phyloP scores from a whole-genome alignment of 306 rosid genomes.

The Acmispon strigosus region DNA sequence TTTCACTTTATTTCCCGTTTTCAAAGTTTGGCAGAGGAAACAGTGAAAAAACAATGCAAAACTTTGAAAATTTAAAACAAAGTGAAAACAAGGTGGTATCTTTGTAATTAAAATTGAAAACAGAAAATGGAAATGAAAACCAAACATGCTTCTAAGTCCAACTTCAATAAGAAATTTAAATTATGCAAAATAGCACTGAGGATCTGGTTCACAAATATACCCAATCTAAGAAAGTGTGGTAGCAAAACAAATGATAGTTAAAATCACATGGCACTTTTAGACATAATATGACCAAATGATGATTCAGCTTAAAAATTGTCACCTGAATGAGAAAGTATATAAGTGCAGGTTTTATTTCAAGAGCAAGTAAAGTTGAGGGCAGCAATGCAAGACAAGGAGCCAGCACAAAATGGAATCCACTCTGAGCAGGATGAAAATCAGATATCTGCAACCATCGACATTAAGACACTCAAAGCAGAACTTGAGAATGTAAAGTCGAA shows the following conservation, averaged over 20 bases:
- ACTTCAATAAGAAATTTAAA: not conserved
- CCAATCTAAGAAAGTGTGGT: not conserved
- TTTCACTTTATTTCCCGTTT: no score
- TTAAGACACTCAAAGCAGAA: constrained; percentile 55
- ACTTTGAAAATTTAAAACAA: no score
- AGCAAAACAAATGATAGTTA: not conserved
- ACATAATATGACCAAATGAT: not conserved
- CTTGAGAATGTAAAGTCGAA: constrained; percentile 57
- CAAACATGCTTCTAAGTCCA: not conserved
- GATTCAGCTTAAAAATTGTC: constrained; percentile 2
- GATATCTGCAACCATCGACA: constrained; percentile 32
- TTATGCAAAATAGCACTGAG: not conserved
- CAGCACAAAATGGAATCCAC: constrained; percentile 33
- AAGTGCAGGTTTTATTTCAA: constrained; percentile 57
- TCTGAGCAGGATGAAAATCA: constrained; percentile 54
- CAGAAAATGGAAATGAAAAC: not conserved
- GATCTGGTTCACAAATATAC: not conserved
- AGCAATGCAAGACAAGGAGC: constrained; percentile 71
- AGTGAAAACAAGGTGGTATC: no score
- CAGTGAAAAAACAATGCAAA: no score
- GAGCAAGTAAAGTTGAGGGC: constrained; percentile 90
- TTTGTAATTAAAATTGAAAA: no score
- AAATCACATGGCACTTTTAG: not conserved
- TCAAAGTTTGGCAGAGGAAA: no score
- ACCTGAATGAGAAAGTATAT: constrained; percentile 16